Evolutionary conservation across 225 moss, liverwort and hornwort genomes (phyloP).

Genomic region (Thuidium tamariscinum): DNA sequence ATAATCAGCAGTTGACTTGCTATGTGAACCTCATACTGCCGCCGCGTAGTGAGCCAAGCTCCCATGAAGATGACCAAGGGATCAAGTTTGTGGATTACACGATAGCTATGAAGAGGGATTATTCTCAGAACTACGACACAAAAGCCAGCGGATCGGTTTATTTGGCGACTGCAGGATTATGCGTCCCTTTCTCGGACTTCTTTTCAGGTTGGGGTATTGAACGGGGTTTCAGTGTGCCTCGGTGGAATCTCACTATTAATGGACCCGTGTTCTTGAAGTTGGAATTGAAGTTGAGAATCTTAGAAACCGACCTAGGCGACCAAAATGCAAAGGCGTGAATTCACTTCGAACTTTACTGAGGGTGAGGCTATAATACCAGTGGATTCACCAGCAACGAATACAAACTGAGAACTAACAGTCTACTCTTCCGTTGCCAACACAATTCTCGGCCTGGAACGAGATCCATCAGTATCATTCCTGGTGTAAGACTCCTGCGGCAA

Average conservation of each 20-base stretch:
- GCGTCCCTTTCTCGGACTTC: slow-evolving; percentile 58
- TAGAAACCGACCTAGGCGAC: background rate
- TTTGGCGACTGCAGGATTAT: slow-evolving; percentile 34
- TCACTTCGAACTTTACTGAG: background rate
- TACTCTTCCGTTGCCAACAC: background rate
- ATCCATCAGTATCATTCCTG: background rate
- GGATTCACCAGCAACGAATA: background rate
- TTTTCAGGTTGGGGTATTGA: slow-evolving; percentile 83
- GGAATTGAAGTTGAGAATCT: slow-evolving; percentile 42
- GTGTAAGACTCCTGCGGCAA: background rate
- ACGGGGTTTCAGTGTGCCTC: slow-evolving; percentile 51
- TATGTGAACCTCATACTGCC: slow-evolving; percentile 53
- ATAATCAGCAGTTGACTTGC: slow-evolving; percentile 65
- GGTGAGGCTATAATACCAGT: background rate
- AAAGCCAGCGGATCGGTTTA: slow-evolving; percentile 50
- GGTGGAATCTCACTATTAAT: slow-evolving; percentile 79
- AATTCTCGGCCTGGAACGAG: background rate
- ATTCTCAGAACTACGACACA: slow-evolving; percentile 60
- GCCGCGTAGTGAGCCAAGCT: slow-evolving; percentile 11
- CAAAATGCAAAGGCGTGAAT: background rate
- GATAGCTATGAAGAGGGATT: slow-evolving; percentile 77
- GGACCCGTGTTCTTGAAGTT: slow-evolving; percentile 71
- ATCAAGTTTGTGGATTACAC: slow-evolving; percentile 51
- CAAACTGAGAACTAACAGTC: background rate
- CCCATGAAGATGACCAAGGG: slow-evolving; percentile 1